Base-by-base conservation (phyloP, 1,139 yeast species). In the Yamadazyma jaroonii region DNA sequence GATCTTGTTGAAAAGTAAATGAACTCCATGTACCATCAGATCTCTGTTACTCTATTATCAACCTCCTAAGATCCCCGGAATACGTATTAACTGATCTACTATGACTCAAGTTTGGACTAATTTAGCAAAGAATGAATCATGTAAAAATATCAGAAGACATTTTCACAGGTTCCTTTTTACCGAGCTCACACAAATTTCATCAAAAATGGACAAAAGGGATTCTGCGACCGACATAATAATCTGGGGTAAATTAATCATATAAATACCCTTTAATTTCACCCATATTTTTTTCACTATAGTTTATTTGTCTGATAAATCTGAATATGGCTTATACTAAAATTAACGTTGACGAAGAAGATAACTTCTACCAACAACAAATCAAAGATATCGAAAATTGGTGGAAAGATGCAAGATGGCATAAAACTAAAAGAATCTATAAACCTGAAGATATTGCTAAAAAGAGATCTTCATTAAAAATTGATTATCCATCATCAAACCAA, bases 361-460 rank as follows among this genome's bases (percentile, higher is more conserved):
- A 62, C 48, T 71, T 69, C 56, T 86, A 74, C 74, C 79, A 83
- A 54, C 64, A 72, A 37, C 89, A 88, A 61, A 84, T 87, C 43
- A 70, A 74, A 35, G 85, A 80, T 36, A 82, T 90, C 55, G 77
- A 82, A 49, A 59, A 80, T 56, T 90, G 97, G 97, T 90, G 97
- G 97, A 57, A 84, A 9, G 77, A 83, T 54, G 94, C 96, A 46
- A 84, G 98, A 65, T 90, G 96, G 96, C 69, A 67, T 45, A 79
- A 82, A 56, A 85, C 95, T 56, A 87, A 82, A 70, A 84, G 98
- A 62, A 84, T 84, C 59, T 92, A 90, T 69, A 62, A 87, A 38
- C 86, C 97, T 28, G 89, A 82, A 61, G 95, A 88, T 53, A 88
- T 90, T 56, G 97, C 94, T 36, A 72, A 74, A 50, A 87, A 90